These are phyloP conservation scores for Microcyclospora pomicola DNA, from an alignment of 2,329 filamentous ascomycete genomes.

Conservation along the genomic window DNA sequence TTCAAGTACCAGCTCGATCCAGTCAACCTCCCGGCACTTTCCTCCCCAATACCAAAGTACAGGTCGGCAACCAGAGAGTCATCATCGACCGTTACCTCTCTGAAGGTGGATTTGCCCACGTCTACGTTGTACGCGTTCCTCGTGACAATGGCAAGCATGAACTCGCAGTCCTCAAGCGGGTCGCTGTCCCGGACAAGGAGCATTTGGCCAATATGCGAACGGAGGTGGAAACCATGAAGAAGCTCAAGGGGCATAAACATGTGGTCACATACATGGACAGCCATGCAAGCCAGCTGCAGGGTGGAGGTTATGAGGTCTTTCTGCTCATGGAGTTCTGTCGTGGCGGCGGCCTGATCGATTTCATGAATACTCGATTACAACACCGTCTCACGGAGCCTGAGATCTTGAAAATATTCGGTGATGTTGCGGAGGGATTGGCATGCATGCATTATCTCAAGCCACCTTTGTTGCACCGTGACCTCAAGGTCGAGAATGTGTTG, in stretches of 20 bases:
- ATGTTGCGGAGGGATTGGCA: conserved; percentile 89
- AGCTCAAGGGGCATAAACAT: conserved; percentile 85
- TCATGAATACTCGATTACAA: conserved; percentile 97
- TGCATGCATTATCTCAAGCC: conserved; percentile 99
- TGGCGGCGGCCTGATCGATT: conserved; percentile 92
- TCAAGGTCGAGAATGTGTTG: conserved; percentile 96
- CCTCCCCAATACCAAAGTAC: conserved; percentile 85
- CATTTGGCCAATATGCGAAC: conserved; percentile 90
- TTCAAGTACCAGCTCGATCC: neutral
- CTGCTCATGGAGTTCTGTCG: conserved; percentile 96
- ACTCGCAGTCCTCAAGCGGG: conserved; percentile 77
- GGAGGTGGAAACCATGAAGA: conserved; percentile 99
- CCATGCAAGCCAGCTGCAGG: conserved; percentile 84
- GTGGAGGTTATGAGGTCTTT: conserved; percentile 94
- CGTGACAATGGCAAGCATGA: conserved; percentile 65
- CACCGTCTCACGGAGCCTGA: conserved; percentile 94
- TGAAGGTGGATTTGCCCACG: conserved; percentile 94
- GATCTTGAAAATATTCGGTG: conserved; percentile 91
- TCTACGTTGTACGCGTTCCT: conserved; percentile 85
- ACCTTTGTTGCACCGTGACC: conserved; percentile 76
- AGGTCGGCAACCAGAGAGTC: conserved; percentile 83
- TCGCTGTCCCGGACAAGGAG: conserved; percentile 93
- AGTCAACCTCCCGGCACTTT: conserved; percentile 57
- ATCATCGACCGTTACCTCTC: conserved; percentile 95
- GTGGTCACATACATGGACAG: conserved; percentile 99